phyloP scores from a whole-genome alignment of 2,329 filamentous ascomycete species.

The Macrophomina pseudophaseolina region DNA sequence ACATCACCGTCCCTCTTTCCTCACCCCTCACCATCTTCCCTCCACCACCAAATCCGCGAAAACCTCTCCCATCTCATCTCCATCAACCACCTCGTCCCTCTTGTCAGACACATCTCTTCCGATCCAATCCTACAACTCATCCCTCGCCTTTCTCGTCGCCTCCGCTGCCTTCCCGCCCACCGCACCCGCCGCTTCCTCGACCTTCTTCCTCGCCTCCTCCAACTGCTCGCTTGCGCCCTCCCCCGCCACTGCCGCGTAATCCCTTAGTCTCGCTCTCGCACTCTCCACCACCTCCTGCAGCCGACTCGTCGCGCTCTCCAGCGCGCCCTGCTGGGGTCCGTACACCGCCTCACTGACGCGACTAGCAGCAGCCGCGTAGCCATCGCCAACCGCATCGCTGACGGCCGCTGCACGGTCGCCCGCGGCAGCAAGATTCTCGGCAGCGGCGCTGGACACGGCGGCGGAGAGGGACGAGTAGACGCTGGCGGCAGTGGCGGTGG shows the following conservation, averaged over 20 bases:
- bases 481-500: constrained; percentile 50
- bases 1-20: no score
- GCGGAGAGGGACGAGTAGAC: constrained; percentile 51
- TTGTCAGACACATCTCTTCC: no score
- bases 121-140: constrained; percentile 52
- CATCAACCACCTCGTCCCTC: no score
- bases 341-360: constrained; percentile 53
- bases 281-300: constrained; percentile 50
- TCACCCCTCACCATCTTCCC: no score
- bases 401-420: constrained; percentile 33
- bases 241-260: constrained; percentile 44
- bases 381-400: constrained; percentile 33
- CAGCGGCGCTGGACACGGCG: constrained; percentile 46
- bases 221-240: constrained; percentile 37
- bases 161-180: constrained; percentile 43
- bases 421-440: constrained; percentile 42
- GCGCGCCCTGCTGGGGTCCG: constrained; percentile 52
- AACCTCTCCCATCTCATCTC: no score
- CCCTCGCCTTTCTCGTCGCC: constrained; percentile 54
- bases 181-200: constrained; percentile 54
- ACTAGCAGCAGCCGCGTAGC: constrained; percentile 33
- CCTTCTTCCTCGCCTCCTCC: constrained; percentile 45
- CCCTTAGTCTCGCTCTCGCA: constrained; percentile 49
- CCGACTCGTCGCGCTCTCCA: constrained; percentile 51
- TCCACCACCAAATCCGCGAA: no score